These are phyloP conservation scores for Gynochthodes officinalis DNA, from an alignment of 257 asterid genomes.

Conservation along the genomic window DNA sequence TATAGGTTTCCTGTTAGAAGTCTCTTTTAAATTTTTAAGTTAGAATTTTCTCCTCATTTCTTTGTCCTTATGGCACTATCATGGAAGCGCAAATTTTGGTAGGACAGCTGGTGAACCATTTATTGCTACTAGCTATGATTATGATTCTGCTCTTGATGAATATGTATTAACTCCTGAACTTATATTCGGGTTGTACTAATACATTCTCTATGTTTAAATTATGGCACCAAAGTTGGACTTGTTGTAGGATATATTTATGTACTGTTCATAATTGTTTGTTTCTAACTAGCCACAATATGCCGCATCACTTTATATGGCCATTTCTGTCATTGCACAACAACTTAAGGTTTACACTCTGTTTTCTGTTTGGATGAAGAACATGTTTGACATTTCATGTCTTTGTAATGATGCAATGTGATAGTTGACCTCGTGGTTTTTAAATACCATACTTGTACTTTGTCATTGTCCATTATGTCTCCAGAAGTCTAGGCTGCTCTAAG, in stretches of 20 bases:
- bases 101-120: conserved; percentile 52
- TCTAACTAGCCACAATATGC: not conserved
- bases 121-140: conserved; percentile 49
- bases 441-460: not conserved
- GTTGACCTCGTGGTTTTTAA: not conserved
- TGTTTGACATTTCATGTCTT: conserved; percentile 1
- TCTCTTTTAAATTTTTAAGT: not conserved
- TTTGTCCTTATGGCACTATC: conserved; percentile 25
- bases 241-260: not conserved
- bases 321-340: not conserved
- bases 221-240: conserved; percentile 1
- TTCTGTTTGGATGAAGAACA: not conserved
- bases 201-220: conserved; percentile 5
- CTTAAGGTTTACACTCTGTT: not conserved
- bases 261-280: not conserved
- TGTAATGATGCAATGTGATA: not conserved
- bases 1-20: too few species aligned
- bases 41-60: not conserved
- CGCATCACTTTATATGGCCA: not conserved
- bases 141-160: conserved; percentile 53
- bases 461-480: not conserved
- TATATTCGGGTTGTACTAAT: too few species aligned
- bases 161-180: conserved; percentile 28
- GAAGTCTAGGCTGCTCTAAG: not conserved
- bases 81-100: conserved; percentile 52